Conservation (phyloP, 2,329 filamentous ascomycete genomes). For the Trichophyton equinum region DNA sequence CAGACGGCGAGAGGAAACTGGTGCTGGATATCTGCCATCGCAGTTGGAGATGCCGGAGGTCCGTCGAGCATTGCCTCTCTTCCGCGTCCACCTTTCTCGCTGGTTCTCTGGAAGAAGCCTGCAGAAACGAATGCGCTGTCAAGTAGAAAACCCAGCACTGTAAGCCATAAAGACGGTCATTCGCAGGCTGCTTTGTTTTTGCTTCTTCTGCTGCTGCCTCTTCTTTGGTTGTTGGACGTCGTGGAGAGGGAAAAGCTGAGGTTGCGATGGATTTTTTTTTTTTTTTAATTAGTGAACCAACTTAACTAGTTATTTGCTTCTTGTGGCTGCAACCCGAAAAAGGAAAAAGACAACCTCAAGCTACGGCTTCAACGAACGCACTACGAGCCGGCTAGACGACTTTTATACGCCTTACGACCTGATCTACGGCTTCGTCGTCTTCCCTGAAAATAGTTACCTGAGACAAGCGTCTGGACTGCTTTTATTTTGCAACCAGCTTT, state of each 20-base stretch:
- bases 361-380: background rate
- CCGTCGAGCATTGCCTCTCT: background rate
- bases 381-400: too few relatives aligned
- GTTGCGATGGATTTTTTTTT: background rate
- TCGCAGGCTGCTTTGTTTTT: background rate
- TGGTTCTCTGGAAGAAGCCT: background rate
- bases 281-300: background rate
- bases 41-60: background rate
- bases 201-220: background rate
- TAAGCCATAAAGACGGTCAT: background rate
- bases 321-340: background rate
- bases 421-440: background rate
- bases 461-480: background rate
- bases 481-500: background rate
- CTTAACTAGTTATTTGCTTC: background rate
- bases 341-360: background rate
- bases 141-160: background rate
- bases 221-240: background rate
- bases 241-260: background rate
- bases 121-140: background rate
- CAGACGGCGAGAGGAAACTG: background rate
- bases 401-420: too few relatives aligned
- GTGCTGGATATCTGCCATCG: background rate
- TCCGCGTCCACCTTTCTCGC: background rate
- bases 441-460: background rate